A percentile compares a stretch with the other conserved stretches of the same genome.
Evolutionary conservation across 148 eudicot genomes (phyloP).

Genomic region (Nyssa sinensis): DNA sequence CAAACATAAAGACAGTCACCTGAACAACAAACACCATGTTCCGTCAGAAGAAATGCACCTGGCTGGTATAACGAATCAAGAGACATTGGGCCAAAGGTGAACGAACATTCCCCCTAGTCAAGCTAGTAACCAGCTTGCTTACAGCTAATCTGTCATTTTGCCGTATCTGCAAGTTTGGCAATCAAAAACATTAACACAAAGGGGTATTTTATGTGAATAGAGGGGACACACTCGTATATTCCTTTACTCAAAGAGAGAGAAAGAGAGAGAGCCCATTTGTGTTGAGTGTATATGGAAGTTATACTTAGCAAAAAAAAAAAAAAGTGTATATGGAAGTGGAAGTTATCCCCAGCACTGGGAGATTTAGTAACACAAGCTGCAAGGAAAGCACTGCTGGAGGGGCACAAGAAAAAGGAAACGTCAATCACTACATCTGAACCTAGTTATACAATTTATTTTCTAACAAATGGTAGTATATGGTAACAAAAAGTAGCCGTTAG

Average conservation of each 20-base stretch:
- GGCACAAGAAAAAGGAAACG: neutral
- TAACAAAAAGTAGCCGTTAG: neutral
- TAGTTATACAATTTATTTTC: neutral
- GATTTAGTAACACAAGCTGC: too few relatives aligned
- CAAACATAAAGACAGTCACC: constrained; percentile 1
- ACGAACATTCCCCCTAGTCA: constrained; percentile 88
- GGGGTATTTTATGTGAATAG: too few relatives aligned
- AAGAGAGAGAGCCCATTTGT: too few relatives aligned
- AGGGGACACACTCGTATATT: too few relatives aligned
- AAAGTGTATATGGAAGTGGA: too few relatives aligned
- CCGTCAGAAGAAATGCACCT: constrained; percentile 43
- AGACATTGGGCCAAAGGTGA: constrained; percentile 98
- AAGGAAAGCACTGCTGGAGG: too few relatives aligned
- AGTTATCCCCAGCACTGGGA: too few relatives aligned
- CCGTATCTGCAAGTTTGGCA: constrained; percentile 62
- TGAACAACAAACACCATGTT: constrained; percentile 1
- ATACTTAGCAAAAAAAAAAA: too few relatives aligned
- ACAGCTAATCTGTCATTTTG: constrained; percentile 98
- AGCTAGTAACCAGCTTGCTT: constrained; percentile 88
- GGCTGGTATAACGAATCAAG: constrained; percentile 89
- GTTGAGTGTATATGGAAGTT: too few relatives aligned
- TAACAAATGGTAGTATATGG: neutral
- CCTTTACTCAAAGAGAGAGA: too few relatives aligned
- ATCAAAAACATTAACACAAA: constrained; percentile 1
- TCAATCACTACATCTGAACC: too few relatives aligned